Base-by-base conservation (phyloP, 768 basidiomycete species). In the Leccinellum luteum region DNA sequence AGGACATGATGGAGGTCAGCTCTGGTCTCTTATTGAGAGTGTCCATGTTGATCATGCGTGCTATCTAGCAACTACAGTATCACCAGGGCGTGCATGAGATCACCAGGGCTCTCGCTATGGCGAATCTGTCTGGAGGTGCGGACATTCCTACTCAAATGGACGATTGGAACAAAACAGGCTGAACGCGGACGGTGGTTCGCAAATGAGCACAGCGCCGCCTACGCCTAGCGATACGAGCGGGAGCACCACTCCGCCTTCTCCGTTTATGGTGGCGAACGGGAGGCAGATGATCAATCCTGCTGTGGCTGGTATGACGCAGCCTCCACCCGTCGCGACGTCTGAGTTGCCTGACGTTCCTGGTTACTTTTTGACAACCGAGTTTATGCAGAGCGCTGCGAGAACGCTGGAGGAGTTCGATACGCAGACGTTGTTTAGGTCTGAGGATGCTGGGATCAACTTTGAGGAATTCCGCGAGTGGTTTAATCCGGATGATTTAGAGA, bases 381-480 rank as follows among this genome's bases (percentile, higher is more conserved):
- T 84, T 52, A 79, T 84, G 56, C 73, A 77, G 59, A 76, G 73
- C 13, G 71, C 79, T 10, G 72, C 73, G 21, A 70, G 55, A 48
- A 67, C 74, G 27, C 57, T 82, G 66, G 80, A 80, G 25, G 71
- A 73, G 41, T 74, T 77, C 47, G 75, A 74, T 30, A 23, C 65
- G 6, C 64, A 65, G 27, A 59, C 66, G 15, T 55, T 83, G 43
- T 82, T 83, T 65, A 68, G 76, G 47, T 61, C 70, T 17, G 76
- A 79, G 51, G 77, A 76, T 2, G 75, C 81, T 57, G 59, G 59
- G 0, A 72, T 87, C 66, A 83, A 86, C 65, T 87, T 88, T 61
- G 87, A 87, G 69, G 76, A 85, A 65, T 89, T 89, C 71, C 83
- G 85, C 55, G 84, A 87, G 64, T 89, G 87, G 87, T 88, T 90